Evolutionary conservation across 352 stramenopile species (phyloP), one percentile per base, ranked within the genome.

Genomic region (Globisporangium cylindrosporum): DNA sequence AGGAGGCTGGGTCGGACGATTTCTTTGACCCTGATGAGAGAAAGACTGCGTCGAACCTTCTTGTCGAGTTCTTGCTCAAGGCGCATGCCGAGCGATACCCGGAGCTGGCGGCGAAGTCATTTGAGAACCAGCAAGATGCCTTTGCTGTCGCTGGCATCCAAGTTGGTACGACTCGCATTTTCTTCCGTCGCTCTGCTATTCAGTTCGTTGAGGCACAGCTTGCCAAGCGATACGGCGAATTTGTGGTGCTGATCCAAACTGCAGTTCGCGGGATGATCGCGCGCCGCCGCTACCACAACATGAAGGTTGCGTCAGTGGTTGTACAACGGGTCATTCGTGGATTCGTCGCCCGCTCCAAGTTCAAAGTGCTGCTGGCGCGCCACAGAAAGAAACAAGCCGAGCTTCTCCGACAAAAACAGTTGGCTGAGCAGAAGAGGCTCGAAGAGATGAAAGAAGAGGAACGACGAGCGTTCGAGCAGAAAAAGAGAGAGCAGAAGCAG

Each of bases 201-300:
- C 88, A 95, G 71, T 94, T 92, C 29, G 88, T 93, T 12, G 88
- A 95, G 69, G 88, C 84, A 12, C 88, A 95, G 69, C 73, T 95
- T 9, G 86, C 88, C 15, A 95, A 95, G 70, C 84, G 88, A 4
- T 93, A 95, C 38, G 86, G 82, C 53, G 88, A 95, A 62, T 93
- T 95, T 43, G 86, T 95, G 41, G 84, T 95, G 43, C 77, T 95
- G 15, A 95, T 95, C 55, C 88, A 95, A 49, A 74, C 86, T 55
- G 73, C 76, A n/a, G 85, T 76, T 48, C 88, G 88, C 38, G 82
- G 86, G 0, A 72, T 91, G 38, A 75, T 93, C 58, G 67, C 69
- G 32, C 79, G 79, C 24, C 76, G 80, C 29, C 73, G 55, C 36
- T 93, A 89, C 65, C 63, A 74, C 59, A 76, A 69, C 34, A 82